Base-by-base conservation (phyloP, 768 basidiomycete genomes). In the Boletus rubroflammeus region DNA sequence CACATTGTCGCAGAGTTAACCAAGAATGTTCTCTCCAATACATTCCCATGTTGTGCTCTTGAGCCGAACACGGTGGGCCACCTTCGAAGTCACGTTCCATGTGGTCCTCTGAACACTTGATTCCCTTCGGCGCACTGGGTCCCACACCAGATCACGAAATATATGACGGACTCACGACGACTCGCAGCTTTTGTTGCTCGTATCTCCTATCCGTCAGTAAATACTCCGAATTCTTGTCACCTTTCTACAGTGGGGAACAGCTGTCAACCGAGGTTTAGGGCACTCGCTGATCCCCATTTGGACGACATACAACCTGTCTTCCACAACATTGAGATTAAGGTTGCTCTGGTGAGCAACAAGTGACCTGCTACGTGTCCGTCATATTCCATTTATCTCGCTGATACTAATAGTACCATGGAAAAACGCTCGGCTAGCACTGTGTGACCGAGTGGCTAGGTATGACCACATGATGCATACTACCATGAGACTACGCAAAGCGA, bases 301-400 rank as follows among this genome's bases (percentile, higher is more conserved):
- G 42, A 41, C 41, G 40, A 51, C 48, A 29, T 40, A 39, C 50
- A 57, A 53, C 31, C n/a, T 14, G 29, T 43, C 21, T 21, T 19
- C 19, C 25, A 23, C 42, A 25, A 38, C 47, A 40, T 32, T 57
- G 51, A 56, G 55, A 61, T 44, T 36, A 40, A 56, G 54, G 51
- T 51, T 23, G 19, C 13, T 42, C 36, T 32, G 11, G 29, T 34
- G 32, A 55, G 31, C 23, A 19, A 50, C 40, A 26, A 35, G 41
- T 35, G 29, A 26, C 39, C 19, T 32, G 29, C 19, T 21, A 50
- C 35, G 25, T 13, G 14, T 38, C 19, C 17, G 29, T 46, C 38
- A 32, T 6, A 32, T 39, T 14, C n/a, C 34, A 48, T 39, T 47
- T 43, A 40, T 45, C 19, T 60, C 49, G 39, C 61, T 38, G 47